phyloP scores from a whole-genome alignment of 1,284 basidiomycete genomes.

The Microbotryum scabiosae region DNA sequence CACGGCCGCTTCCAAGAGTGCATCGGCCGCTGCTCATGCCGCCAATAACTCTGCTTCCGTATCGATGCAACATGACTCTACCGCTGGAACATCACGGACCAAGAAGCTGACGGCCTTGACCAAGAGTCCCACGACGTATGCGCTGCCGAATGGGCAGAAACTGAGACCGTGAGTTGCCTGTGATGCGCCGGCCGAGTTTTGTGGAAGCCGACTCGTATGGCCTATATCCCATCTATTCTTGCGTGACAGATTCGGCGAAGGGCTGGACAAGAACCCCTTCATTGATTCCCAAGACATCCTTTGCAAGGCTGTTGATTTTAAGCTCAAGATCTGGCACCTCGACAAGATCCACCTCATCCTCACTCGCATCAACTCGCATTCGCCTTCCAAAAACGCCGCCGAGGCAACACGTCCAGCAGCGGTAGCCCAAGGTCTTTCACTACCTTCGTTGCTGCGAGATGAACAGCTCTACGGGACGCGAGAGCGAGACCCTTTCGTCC shows the following conservation, averaged over 20 bases:
- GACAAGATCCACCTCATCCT: constrained; percentile 46
- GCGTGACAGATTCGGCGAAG: constrained; percentile 32
- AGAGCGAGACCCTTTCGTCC: constrained; percentile 84
- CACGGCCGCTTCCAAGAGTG: not conserved
- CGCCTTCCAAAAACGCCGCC: constrained; percentile 32
- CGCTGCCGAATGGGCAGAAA: constrained; percentile 20
- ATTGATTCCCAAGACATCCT: constrained; percentile 52
- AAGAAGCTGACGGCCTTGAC: not conserved
- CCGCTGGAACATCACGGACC: not conserved
- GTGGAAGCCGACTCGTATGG: not conserved
- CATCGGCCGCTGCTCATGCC: not conserved
- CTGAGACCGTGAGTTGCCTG: constrained; percentile 16
- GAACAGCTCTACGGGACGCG: constrained; percentile 76
- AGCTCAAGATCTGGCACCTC: constrained; percentile 82
- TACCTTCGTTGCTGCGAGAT: constrained; percentile 61
- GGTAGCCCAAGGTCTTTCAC: constrained; percentile 27
- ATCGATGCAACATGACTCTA: no score
- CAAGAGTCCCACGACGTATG: constrained; percentile 20
- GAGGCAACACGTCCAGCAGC: constrained; percentile 9
- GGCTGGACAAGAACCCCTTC: constrained; percentile 37
- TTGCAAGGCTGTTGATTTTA: constrained; percentile 63
- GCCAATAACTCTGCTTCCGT: not conserved
- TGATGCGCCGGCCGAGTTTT: not conserved
- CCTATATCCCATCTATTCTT: not conserved
- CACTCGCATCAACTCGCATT: constrained; percentile 31